These are phyloP conservation scores for Yamadazyma sp. DNA, from an alignment of 805 yeast genomes.

Conservation along the genomic window DNA sequence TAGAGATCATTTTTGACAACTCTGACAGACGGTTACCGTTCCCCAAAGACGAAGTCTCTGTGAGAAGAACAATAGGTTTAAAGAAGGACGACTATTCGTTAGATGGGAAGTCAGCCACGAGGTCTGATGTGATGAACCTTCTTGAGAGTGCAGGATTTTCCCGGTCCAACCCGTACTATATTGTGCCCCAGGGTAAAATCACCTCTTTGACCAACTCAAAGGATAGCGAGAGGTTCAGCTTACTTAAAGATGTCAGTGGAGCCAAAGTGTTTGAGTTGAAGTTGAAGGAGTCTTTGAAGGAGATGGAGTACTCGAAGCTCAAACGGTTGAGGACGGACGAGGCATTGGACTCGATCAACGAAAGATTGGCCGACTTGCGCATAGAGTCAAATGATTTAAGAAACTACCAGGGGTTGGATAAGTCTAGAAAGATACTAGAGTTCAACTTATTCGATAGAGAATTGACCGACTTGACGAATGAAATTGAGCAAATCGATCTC, in stretches of 20 bases:
- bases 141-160: constrained; percentile 93
- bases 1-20: constrained; percentile 86
- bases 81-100: constrained; percentile 89
- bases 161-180: constrained; percentile 86
- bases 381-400: constrained; percentile 76
- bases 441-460: constrained; percentile 79
- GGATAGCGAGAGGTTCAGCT: constrained; percentile 73
- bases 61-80: constrained; percentile 89
- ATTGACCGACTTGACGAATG: constrained; percentile 55
- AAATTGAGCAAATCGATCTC: constrained; percentile 60
- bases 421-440: constrained; percentile 67
- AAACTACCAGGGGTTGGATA: constrained; percentile 65
- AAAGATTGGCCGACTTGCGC: constrained; percentile 73
- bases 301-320: constrained; percentile 69
- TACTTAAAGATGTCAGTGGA: constrained; percentile 92
- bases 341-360: constrained; percentile 66
- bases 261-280: constrained; percentile 87
- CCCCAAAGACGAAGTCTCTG: constrained; percentile 63
- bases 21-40: constrained; percentile 72
- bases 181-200: constrained; percentile 95
- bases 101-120: constrained; percentile 75
- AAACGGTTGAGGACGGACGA: constrained; percentile 74
- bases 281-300: constrained; percentile 73
- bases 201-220: constrained; percentile 86
- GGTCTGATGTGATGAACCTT: constrained; percentile 76